Evolutionary conservation across 106 monocot species (phyloP), one percentile per base, ranked within the genome.

Genomic region (Chionographis japonica): DNA sequence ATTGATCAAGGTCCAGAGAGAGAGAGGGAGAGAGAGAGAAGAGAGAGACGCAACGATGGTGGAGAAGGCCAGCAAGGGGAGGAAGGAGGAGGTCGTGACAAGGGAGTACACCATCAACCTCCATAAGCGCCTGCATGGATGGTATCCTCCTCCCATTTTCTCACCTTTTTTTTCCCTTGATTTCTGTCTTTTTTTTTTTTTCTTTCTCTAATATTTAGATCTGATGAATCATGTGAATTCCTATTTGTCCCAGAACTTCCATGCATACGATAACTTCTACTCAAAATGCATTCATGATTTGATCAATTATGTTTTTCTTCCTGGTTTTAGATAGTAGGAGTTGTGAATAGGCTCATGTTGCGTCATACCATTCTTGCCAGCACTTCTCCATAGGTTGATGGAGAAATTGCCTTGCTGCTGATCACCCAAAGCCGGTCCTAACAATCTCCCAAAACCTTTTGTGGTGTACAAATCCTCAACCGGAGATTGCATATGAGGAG

Each of bases 401-500:
- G 97, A 92, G 75, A 89, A 90, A 41, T 18, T 83, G 7, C 86
- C 89, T 66, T 92, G 85, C 15, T 81, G 74, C 50, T 72, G 74
- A 79, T 91, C 90, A 66, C 81, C 85, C 70, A 91, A 64, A 58
- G 75, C 72, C 54, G 79, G 81, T 50, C 85, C 85, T 18, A 77
- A 61, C 61, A 91, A 59, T 52, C 67, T 84, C 17, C 72, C 77
- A 43, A 49, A 20, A n/a, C 50, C 37, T 68, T 70, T 78, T 71
- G 60, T 68, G 62, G 65, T 56, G 36, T 70, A 61, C 54, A 74
- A 57, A 41, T 86, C 73, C 37, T 86, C 81, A 8, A n/a, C 35
- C 37, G 82, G 89, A 43, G 87, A 75, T 81, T 98, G 97, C 97
- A 98, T 98, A 54, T 81, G 78, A 4, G 92, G 92, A 60, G 89